A percentile compares a stretch with the other conserved stretches of the same genome.
Conservation (phyloP, 2,329 filamentous ascomycete species). For the Talaromyces sp. region DNA sequence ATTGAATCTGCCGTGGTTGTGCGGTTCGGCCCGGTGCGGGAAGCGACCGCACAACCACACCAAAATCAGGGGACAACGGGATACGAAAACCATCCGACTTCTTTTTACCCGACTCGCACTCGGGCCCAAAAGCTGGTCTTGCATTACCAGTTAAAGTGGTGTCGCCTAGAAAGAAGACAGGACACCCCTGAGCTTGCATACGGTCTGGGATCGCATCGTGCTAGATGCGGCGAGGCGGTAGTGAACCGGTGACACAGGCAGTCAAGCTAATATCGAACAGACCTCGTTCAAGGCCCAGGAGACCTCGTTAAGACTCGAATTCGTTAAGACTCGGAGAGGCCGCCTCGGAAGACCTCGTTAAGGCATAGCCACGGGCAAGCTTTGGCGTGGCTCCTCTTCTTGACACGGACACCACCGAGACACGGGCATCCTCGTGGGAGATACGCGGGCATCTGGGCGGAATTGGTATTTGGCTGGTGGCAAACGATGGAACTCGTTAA, state of each 20-base stretch:
- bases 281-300: conserved; percentile 14
- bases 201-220: conserved; percentile 15
- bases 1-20: background rate
- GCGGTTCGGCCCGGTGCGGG: too few species aligned
- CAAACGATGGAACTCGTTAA: conserved; percentile 8
- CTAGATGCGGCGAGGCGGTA: conserved; percentile 13
- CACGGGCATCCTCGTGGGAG: too few species aligned
- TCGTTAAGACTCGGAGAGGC: conserved; percentile 11
- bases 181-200: conserved; percentile 18
- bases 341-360: conserved; percentile 12
- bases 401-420: conserved; percentile 13
- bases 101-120: conserved; percentile 16
- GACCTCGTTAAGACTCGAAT: conserved; percentile 11
- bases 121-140: conserved; percentile 15
- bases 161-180: conserved; percentile 15
- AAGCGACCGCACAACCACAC: conserved; percentile 6
- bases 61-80: conserved; percentile 15
- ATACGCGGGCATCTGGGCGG: conserved; percentile 6
- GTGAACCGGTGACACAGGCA: conserved; percentile 13
- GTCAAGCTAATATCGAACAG: conserved; percentile 11
- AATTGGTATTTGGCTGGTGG: conserved; percentile 8
- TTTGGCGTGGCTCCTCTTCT: background rate
- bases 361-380: conserved; percentile 12
- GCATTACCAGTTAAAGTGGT: conserved; percentile 15
- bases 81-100: conserved; percentile 15